Percentiles rank a stretch among this genome's conserved stretches.
These are phyloP conservation scores for Neonectria ditissima DNA, from an alignment of 2,329 filamentous ascomycete genomes.

Conservation along the genomic window DNA sequence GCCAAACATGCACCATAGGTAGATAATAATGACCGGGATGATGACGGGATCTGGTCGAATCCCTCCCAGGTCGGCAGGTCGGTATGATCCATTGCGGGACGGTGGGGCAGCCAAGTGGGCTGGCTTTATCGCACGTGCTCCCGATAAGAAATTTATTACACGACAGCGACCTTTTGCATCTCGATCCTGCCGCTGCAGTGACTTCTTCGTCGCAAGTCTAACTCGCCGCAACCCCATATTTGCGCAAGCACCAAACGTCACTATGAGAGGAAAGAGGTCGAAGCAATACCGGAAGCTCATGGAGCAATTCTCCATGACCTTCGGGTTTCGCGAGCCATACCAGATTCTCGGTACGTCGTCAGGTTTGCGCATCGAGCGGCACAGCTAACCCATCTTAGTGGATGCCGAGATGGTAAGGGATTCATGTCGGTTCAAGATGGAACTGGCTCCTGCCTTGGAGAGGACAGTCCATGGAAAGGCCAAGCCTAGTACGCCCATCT, in stretches of 20 bases:
- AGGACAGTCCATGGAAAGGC: slow-evolving; percentile 88
- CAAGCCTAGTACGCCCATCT: slow-evolving; percentile 74
- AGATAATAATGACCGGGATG: slow-evolving; percentile 21
- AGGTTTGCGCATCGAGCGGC: slow-evolving; percentile 8
- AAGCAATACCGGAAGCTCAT: slow-evolving; percentile 83
- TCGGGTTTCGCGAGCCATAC: slow-evolving; percentile 93
- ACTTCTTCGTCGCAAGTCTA: slow-evolving; percentile 3
- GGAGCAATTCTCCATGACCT: slow-evolving; percentile 88
- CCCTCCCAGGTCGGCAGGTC: neutral
- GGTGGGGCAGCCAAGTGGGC: slow-evolving; percentile 17
- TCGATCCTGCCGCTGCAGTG: slow-evolving; percentile 25
- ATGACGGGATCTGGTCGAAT: slow-evolving; percentile 6
- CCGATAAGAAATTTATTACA: slow-evolving; percentile 57
- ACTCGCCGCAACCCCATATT: slow-evolving; percentile 9
- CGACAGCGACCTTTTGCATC: slow-evolving; percentile 21
- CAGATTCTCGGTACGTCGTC: slow-evolving; percentile 77
- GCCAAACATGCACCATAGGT: slow-evolving; percentile 21
- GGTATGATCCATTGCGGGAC: slow-evolving; percentile 8
- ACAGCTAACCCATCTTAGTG: slow-evolving; percentile 60
- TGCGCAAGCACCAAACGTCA: slow-evolving; percentile 32
- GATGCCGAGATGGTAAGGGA: slow-evolving; percentile 88
- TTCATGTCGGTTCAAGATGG: slow-evolving; percentile 88
- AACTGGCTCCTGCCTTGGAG: slow-evolving; percentile 80
- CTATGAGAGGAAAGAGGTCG: slow-evolving; percentile 64
- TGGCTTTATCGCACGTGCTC: slow-evolving; percentile 53